A percentile compares a stretch with the other conserved stretches of the same genome.
These are phyloP conservation scores for Castanopsis chinensis DNA, from an alignment of 306 rosid species.

Conservation along the genomic window DNA sequence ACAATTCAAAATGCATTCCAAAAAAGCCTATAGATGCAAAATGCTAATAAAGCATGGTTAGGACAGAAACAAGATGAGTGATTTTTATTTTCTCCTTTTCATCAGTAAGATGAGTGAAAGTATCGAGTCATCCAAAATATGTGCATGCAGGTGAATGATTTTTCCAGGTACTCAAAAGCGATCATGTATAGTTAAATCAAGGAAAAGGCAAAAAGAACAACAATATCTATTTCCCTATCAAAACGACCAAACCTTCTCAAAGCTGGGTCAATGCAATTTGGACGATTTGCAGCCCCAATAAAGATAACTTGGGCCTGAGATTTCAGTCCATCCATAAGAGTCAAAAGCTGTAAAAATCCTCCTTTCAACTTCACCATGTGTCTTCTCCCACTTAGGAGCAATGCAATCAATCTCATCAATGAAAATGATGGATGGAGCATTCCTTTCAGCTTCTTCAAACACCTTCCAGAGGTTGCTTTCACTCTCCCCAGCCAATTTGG, in stretches of 20 bases:
- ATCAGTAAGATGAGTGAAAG: not conserved
- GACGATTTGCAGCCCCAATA: slow-evolving; percentile 70
- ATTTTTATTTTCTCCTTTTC: too few species aligned
- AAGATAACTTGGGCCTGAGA: slow-evolving; percentile 68
- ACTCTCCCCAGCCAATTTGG: slow-evolving; percentile 71
- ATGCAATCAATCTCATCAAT: slow-evolving; percentile 68
- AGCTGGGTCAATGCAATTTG: slow-evolving; percentile 63
- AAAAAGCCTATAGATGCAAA: not conserved
- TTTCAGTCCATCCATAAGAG: slow-evolving; percentile 69
- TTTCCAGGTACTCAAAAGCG: not conserved
- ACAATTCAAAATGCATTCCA: not conserved
- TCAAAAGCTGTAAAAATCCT: slow-evolving; percentile 68
- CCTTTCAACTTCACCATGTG: slow-evolving; percentile 69
- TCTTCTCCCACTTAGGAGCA: slow-evolving; percentile 72
- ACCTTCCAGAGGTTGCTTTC: slow-evolving; percentile 74
- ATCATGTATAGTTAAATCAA: not conserved
- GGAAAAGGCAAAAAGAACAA: slow-evolving; percentile 35
- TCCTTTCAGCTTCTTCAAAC: slow-evolving; percentile 71
- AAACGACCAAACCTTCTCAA: slow-evolving; percentile 70
- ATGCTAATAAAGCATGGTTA: not conserved
- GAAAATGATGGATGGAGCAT: slow-evolving; percentile 69
- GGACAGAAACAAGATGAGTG: not conserved
- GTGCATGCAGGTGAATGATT: not conserved
- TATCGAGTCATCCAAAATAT: not conserved
- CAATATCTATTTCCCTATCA: slow-evolving; percentile 70